phyloP scores from a whole-genome alignment of 108 stramenopile genomes.

The Skeletonema potamos region DNA sequence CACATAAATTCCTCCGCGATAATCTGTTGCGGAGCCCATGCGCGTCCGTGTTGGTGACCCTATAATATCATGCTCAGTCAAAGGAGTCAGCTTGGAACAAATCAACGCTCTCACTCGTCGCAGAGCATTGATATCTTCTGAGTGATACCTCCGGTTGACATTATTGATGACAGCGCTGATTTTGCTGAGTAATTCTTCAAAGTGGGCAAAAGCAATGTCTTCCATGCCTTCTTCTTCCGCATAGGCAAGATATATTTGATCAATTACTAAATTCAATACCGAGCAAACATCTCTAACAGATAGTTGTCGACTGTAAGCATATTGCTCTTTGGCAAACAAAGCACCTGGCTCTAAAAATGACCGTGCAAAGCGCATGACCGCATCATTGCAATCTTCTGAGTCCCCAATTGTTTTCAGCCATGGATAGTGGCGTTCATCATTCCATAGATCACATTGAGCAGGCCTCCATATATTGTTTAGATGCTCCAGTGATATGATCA shows the following conservation, averaged over 20 bases:
- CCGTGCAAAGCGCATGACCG: conserved; percentile 75
- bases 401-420: conserved; percentile 74
- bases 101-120: conserved; percentile 27
- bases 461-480: conserved; percentile 73
- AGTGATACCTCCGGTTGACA: conserved; percentile 17
- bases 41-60: neutral
- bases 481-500: conserved; percentile 70
- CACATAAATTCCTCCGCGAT: conserved; percentile 43
- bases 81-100: conserved; percentile 23
- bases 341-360: conserved; percentile 64
- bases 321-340: neutral
- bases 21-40: neutral
- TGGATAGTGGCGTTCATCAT: conserved; percentile 56
- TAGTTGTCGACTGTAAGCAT: conserved; percentile 43
- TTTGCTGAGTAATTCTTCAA: conserved; percentile 67
- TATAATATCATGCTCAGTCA: conserved; percentile 12
- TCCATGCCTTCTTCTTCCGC: conserved; percentile 66
- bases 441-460: conserved; percentile 72
- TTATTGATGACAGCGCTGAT: conserved; percentile 47
- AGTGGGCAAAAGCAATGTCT: conserved; percentile 60
- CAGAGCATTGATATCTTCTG: conserved; percentile 17
- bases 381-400: conserved; percentile 56
- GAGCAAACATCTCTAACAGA: conserved; percentile 56
- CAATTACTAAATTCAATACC: conserved; percentile 46
- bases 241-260: conserved; percentile 60